A percentile compares a stretch with the other conserved stretches of the same genome.
Evolutionary conservation across 805 yeast genomes (phyloP).

Genomic region (Millerozyma acaciae): DNA sequence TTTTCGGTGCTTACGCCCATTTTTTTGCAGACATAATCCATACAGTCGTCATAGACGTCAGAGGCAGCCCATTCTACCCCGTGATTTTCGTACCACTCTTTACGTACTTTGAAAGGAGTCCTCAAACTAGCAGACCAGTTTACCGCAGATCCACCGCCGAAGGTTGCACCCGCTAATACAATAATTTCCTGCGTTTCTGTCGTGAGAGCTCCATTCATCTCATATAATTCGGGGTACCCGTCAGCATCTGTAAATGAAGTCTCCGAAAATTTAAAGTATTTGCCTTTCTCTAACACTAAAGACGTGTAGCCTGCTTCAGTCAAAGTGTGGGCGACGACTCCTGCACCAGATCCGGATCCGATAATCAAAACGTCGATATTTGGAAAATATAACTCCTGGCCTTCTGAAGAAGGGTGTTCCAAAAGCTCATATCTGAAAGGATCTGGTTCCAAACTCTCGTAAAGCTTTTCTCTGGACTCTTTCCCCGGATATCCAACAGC

Average conservation of each 20-base stretch:
- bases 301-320: slow-evolving; percentile 39
- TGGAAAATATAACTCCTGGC: slow-evolving; percentile 30
- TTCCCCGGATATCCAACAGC: slow-evolving; percentile 38
- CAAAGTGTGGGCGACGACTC: slow-evolving; percentile 48
- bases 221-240: slow-evolving; percentile 36
- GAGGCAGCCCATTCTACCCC: slow-evolving; percentile 46
- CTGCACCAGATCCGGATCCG: slow-evolving; percentile 54
- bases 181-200: slow-evolving; percentile 30
- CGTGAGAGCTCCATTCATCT: slow-evolving; percentile 34
- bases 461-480: slow-evolving; percentile 26
- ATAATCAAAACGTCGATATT: slow-evolving; percentile 44
- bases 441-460: slow-evolving; percentile 23
- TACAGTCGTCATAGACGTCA: slow-evolving; percentile 39
- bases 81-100: slow-evolving; percentile 46
- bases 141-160: slow-evolving; percentile 57
- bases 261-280: slow-evolving; percentile 34
- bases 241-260: slow-evolving; percentile 33
- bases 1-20: slow-evolving; percentile 45
- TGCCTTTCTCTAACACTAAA: slow-evolving; percentile 50
- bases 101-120: slow-evolving; percentile 48
- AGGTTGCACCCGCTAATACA: slow-evolving; percentile 48
- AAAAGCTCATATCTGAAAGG: slow-evolving; percentile 26
- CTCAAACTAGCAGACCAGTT: slow-evolving; percentile 54
- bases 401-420: slow-evolving; percentile 25
- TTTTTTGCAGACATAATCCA: slow-evolving; percentile 42